Percentiles rank a stretch among this genome's conserved stretches.
Evolutionary conservation across 352 stramenopile species (phyloP).

Genomic region (Nothophytophthora sp.): DNA sequence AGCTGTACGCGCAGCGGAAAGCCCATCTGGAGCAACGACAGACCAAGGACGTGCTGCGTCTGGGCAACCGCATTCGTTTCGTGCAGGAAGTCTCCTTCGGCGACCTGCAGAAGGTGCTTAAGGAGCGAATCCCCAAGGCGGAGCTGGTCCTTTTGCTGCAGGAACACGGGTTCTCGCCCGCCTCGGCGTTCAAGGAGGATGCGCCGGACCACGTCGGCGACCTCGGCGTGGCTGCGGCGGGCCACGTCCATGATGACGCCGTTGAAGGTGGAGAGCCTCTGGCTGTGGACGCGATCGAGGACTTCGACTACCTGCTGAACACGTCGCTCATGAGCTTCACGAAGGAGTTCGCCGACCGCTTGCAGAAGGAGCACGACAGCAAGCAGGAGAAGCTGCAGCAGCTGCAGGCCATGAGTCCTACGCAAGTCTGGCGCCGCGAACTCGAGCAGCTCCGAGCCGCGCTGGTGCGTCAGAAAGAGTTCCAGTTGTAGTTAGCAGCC

Average conservation of each 20-base stretch:
- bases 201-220: constrained; percentile 29
- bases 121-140: constrained; percentile 65
- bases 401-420: constrained; percentile 83
- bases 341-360: constrained; percentile 92
- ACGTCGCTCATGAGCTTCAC: constrained; percentile 99
- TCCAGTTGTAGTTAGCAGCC: constrained; percentile 31
- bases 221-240: constrained; percentile 23
- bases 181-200: constrained; percentile 50
- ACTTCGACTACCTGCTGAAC: constrained; percentile 98
- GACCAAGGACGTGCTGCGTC: constrained; percentile 79
- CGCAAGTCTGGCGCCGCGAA: constrained; percentile 88
- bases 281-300: constrained; percentile 36
- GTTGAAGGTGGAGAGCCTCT: too few relatives aligned
- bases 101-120: constrained; percentile 90
- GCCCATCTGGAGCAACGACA: constrained; percentile 82
- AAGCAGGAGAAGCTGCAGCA: constrained; percentile 90
- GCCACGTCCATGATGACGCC: constrained; percentile 13
- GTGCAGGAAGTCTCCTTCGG: constrained; percentile 95
- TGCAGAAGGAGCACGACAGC: constrained; percentile 90
- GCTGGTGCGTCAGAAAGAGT: constrained; percentile 74
- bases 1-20: constrained; percentile 89
- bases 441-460: constrained; percentile 53
- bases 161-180: constrained; percentile 45
- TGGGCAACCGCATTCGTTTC: constrained; percentile 98
- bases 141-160: constrained; percentile 57